Conservation (phyloP, 2,329 filamentous ascomycete genomes). For the Sporothrix sp. region DNA sequence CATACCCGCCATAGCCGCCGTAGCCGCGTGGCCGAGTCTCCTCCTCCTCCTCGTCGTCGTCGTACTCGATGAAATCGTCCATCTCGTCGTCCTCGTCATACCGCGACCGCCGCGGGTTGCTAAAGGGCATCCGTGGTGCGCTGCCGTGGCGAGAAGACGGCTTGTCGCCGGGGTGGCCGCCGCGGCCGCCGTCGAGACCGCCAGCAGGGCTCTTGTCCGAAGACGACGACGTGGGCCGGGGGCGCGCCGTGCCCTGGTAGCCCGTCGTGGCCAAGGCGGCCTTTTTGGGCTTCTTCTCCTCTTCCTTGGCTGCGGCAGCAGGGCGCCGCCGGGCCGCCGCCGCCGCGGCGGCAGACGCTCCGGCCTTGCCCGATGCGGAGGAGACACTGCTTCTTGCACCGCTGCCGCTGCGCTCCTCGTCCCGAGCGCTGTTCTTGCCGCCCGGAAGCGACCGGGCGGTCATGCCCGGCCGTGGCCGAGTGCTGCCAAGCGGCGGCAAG, state of each 20-base stretch:
- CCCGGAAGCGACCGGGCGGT: background rate
- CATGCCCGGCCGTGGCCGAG: background rate
- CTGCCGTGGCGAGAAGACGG: background rate
- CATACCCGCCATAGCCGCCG: background rate
- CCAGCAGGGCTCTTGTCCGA: conserved; percentile 20
- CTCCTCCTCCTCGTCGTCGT: conserved; percentile 43
- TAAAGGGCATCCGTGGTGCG: conserved; percentile 11
- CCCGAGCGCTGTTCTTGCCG: background rate
- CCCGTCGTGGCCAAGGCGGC: conserved; percentile 53
- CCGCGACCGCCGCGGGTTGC: conserved; percentile 24
- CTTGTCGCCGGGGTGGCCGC: background rate
- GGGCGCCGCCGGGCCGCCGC: background rate
- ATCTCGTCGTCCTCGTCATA: conserved; percentile 52
- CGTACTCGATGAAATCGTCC: conserved; percentile 53
- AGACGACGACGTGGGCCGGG: conserved; percentile 36
- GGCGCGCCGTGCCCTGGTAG: conserved; percentile 55
- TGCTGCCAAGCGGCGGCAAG: background rate
- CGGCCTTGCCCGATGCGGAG: background rate
- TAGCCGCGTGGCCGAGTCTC: conserved; percentile 13
- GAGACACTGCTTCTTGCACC: background rate
- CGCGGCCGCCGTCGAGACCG: background rate
- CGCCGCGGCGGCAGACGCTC: background rate
- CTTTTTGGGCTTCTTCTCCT: conserved; percentile 53
- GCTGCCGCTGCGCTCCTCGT: conserved; percentile 2
- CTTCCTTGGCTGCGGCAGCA: conserved; percentile 23